phyloP scores from a whole-genome alignment of 2,329 filamentous ascomycete genomes.

The Hypomyces rosellus region DNA sequence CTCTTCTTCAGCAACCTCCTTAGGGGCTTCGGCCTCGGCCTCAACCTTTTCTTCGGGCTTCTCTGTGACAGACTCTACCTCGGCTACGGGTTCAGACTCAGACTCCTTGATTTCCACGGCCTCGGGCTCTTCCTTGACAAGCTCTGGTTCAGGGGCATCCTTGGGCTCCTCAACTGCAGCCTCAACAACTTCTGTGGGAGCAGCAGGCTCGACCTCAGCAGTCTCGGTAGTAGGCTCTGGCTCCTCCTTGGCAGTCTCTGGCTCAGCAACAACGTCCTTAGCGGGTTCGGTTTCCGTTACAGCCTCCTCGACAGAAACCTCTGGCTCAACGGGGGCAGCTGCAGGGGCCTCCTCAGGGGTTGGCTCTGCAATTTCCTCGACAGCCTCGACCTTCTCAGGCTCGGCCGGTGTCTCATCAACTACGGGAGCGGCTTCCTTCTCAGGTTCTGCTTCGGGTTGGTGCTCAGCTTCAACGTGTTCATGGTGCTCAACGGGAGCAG shows the following conservation, averaged over 20 bases:
- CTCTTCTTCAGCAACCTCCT: too few species aligned
- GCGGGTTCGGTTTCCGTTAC: constrained; percentile 4
- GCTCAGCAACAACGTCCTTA: constrained; percentile 1
- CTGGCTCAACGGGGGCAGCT: constrained; percentile 2
- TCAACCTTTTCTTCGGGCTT: too few species aligned
- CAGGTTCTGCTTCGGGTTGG: background rate
- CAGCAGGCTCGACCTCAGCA: background rate
- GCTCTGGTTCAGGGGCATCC: too few species aligned
- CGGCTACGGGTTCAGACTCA: too few species aligned
- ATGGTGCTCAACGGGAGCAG: background rate
- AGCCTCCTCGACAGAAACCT: background rate
- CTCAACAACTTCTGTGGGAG: too few species aligned
- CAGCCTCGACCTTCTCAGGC: background rate
- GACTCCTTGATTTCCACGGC: too few species aligned
- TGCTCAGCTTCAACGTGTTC: background rate
- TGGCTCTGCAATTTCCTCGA: background rate
- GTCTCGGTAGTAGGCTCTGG: background rate
- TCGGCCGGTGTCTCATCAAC: background rate
- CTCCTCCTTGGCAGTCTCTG: background rate
- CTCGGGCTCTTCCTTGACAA: too few species aligned
- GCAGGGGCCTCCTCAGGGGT: constrained; percentile 1
- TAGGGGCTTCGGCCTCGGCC: too few species aligned
- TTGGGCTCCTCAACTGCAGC: too few species aligned
- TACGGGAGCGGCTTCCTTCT: background rate
- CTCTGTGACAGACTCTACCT: too few species aligned